Evolutionary conservation across 78 protist species (phyloP), one percentile per base, ranked within the genome.

Genomic region (Planoprotostelium fungivorum): DNA sequence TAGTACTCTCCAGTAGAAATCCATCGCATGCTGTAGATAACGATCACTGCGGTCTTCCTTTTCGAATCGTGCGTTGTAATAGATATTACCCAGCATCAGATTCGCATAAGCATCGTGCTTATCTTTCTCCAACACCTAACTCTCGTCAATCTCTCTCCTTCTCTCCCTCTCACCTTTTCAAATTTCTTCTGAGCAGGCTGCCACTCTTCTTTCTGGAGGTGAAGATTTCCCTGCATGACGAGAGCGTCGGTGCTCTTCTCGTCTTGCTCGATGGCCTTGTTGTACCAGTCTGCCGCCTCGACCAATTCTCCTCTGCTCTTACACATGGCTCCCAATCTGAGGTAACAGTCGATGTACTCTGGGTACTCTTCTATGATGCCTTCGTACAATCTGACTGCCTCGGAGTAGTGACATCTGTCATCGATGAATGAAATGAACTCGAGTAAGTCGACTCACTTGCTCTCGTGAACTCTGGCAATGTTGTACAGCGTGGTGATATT

Each of bases 331-430:
- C 94, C 91, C 0, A 94, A 0, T n/a, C 96, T 34, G 0, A 94
- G 25, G 36, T 94, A 94, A 73, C 96, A 94, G 34, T 89, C 96
- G 10, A 86, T 28, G 51, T 94, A 94, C 39, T 89, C 88, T 25
- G 96, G 96, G 87, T 91, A 93, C 28, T 94, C 94, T 0, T 90
- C 85, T 10, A 94, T 1, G 1, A 94, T 91, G 29, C 96, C 96
- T 35, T 83, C 63, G 83, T 92, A 89, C 0, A 92, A 9, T 29
- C 84, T 63, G 28, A 83, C 63, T 29, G 94, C 94, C 1, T 36
- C 37, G 29, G 36, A 31, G 0, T 85, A 29, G 84, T 92, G 88
- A 38, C 73, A 51, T 51, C 73, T 51, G 16, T 16, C 5, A 51
- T 16, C 31, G 73, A 16, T 51, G 73, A 51, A 51, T 16, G 73